Evolutionary conservation across 108 stramenopile genomes (phyloP), one percentile per base, ranked within the genome.

Genomic region (Asterionellopsis glacialis): DNA sequence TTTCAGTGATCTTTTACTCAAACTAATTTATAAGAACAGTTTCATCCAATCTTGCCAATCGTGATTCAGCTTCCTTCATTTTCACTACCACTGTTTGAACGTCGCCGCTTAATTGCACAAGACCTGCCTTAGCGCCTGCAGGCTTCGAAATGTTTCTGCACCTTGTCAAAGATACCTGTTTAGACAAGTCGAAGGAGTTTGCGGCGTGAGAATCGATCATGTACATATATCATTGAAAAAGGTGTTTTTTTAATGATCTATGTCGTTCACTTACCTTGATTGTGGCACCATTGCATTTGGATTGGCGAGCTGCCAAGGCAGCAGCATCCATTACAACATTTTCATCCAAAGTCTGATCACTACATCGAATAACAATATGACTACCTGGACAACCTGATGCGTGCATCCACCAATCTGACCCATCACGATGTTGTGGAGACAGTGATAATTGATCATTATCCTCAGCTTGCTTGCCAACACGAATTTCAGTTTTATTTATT

Each of bases 331-430:
- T 58, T 0, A 88, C 57, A 50, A 88, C 91, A 14, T 88, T 77
- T 0, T 87, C 67, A 45, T 79, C 59, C 19, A 84, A 62, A 40
- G 78, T 71, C 18, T 82, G 62, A 51, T 78, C 87, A 41, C 75
- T 63, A 57, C 76, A 83, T 3, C 90, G 86, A 48, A 95, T 82
- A 0, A 89, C 81, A 15, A 95, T 87, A 64, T 95, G 94, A 41
- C 85, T 87, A 22, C 94, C 94, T 1, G 94, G 75, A 70, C 85
- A 90, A n/a, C 91, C 91, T 10, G 94, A 78, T 26, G 83, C 89
- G 43, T 91, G 94, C 75, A 91, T 87, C 94, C 94, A 95, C 90
- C 90, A 93, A 61, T 95, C 84, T 19, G 84, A 44, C 1, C 72
- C 79, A 61, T 89, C 83, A 38, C 94, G 73, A 59, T 91, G 86